phyloP scores from a whole-genome alignment of 352 stramenopile genomes.

The Phytopythium mirpurense region DNA sequence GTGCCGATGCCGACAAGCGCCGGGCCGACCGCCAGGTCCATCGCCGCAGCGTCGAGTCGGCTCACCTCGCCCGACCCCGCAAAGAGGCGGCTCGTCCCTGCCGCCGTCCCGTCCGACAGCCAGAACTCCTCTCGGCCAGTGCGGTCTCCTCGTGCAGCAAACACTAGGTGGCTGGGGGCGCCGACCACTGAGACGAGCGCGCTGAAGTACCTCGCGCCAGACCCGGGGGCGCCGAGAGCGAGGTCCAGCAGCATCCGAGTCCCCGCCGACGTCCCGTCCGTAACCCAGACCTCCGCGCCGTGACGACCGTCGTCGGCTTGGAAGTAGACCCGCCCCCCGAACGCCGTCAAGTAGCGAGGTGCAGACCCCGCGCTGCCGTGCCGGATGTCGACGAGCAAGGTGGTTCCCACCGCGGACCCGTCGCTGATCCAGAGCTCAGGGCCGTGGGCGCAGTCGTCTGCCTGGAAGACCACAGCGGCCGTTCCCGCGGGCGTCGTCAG shows the following conservation, averaged over 20 bases:
- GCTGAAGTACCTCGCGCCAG: constrained; percentile 35
- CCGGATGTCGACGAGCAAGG: constrained; percentile 59
- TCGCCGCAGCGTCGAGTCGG: constrained; percentile 6
- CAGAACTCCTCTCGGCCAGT: constrained; percentile 42
- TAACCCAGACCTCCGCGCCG: constrained; percentile 78
- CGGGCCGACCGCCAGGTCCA: background rate
- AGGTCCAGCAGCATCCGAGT: constrained; percentile 66
- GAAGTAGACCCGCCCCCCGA: constrained; percentile 52
- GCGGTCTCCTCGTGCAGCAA: constrained; percentile 30
- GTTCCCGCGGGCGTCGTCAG: constrained; percentile 6
- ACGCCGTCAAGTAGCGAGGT: constrained; percentile 52
- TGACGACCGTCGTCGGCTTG: constrained; percentile 73
- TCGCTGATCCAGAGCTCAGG: constrained; percentile 78
- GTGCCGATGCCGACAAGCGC: background rate
- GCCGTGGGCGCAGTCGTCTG: constrained; percentile 77
- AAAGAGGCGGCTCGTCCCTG: constrained; percentile 31
- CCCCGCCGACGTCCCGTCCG: constrained; percentile 40
- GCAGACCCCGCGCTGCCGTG: constrained; percentile 30
- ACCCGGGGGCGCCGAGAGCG: constrained; percentile 26
- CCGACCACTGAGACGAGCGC: constrained; percentile 13
- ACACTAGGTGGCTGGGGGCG: constrained; percentile 12
- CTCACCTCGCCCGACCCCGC: constrained; percentile 21
- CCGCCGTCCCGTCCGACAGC: constrained; percentile 39
- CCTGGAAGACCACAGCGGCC: constrained; percentile 67
- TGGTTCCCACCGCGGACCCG: constrained; percentile 40